These are phyloP conservation scores for Thraustochytrium striatum DNA, from an alignment of 352 stramenopile genomes.

Conservation along the genomic window DNA sequence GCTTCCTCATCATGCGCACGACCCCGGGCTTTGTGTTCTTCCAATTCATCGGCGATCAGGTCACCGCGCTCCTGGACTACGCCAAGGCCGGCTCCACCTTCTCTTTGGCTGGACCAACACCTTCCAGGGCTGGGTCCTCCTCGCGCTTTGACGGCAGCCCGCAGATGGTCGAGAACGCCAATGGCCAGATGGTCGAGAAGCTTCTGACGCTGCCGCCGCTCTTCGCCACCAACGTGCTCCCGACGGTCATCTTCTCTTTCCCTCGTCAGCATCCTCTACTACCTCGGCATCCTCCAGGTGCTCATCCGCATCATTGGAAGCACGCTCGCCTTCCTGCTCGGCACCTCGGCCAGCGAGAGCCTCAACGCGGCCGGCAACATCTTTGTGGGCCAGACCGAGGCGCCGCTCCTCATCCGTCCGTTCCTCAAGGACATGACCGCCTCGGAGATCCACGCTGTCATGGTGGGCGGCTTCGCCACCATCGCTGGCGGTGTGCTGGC, in stretches of 20 bases:
- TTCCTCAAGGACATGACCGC: not conserved
- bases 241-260: slow-evolving; percentile 1
- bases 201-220: not conserved
- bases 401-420: not conserved
- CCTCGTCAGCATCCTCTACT: not conserved
- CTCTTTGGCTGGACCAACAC: no score
- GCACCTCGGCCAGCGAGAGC: not conserved
- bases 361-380: slow-evolving; percentile 11
- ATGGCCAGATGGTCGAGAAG: no score
- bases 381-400: slow-evolving; percentile 18
- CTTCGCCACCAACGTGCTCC: not conserved
- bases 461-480: slow-evolving; percentile 8
- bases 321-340: not conserved
- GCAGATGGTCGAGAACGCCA: no score
- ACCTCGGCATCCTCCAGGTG: not conserved
- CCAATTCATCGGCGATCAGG: not conserved
- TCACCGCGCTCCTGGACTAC: not conserved
- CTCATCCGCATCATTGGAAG: not conserved
- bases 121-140: no score
- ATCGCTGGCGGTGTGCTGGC: slow-evolving; percentile 18
- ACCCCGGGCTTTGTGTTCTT: not conserved
- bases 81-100: not conserved
- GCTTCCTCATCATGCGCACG: not conserved
- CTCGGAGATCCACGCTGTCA: slow-evolving; percentile 16
- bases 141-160: no score